phyloP scores from a whole-genome alignment of 495 filamentous ascomycete genomes.

The Friedmanniomyces simplex region DNA sequence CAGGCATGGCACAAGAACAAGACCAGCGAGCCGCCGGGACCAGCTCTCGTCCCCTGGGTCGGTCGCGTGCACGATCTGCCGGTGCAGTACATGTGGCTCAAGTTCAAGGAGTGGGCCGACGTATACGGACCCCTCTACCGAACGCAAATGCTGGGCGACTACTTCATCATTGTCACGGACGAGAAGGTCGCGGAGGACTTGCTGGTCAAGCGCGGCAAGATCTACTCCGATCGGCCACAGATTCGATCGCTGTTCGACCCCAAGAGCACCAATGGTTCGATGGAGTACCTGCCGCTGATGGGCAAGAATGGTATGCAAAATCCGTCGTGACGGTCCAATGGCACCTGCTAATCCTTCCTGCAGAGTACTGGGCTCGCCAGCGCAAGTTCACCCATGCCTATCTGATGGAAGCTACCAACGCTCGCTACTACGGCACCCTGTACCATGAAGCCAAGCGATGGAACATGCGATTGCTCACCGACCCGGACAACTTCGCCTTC shows the following conservation, averaged over 20 bases:
- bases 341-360: not conserved
- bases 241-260: conserved; percentile 29
- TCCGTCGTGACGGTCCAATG: not conserved
- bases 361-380: conserved; percentile 33
- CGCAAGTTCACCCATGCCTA: conserved; percentile 30
- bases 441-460: conserved; percentile 32
- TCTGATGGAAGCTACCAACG: conserved; percentile 30
- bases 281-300: conserved; percentile 32
- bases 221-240: conserved; percentile 31
- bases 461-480: conserved; percentile 24
- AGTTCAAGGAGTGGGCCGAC: conserved; percentile 45
- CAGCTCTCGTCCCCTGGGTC: conserved; percentile 42
- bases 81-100: conserved; percentile 46
- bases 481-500: conserved; percentile 31
- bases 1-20: conserved; percentile 23
- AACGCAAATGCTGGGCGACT: conserved; percentile 50
- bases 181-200: conserved; percentile 50
- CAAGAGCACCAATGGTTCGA: conserved; percentile 27
- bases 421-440: conserved; percentile 29
- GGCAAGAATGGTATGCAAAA: conserved; percentile 28
- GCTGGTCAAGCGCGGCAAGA: conserved; percentile 43
- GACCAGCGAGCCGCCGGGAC: conserved; percentile 41
- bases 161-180: conserved; percentile 53
- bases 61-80: conserved; percentile 48
- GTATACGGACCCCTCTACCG: conserved; percentile 50